Percentiles rank a stretch among this genome's conserved stretches.
phyloP scores from a whole-genome alignment of 768 basidiomycete species.

The Kwoniella pini region DNA sequence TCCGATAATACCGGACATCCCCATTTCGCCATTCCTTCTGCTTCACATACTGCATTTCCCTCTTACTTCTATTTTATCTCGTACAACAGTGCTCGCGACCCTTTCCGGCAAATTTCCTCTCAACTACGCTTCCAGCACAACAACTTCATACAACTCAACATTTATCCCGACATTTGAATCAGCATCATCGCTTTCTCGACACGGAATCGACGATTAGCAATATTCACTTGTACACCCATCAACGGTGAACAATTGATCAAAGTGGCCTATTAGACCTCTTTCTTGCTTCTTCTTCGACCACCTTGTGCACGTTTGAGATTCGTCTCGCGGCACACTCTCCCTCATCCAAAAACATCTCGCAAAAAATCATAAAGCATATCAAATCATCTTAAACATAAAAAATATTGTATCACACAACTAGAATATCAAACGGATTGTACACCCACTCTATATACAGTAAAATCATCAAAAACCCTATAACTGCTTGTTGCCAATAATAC shows the following conservation, averaged over 20 bases:
- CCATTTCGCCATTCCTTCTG: not conserved
- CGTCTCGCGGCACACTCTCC: conserved; percentile 51
- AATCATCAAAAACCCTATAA: not conserved
- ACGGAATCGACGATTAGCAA: not conserved
- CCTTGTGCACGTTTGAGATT: conserved; percentile 54
- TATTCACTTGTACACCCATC: not conserved
- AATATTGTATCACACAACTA: not conserved
- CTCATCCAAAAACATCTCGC: conserved; percentile 4
- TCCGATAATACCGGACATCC: conserved; percentile 2
- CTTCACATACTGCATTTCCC: not conserved
- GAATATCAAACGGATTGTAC: not conserved
- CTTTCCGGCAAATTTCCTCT: conserved; percentile 47
- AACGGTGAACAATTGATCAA: conserved; percentile 10
- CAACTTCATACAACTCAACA: not conserved
- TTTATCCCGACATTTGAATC: no score
- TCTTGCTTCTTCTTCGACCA: conserved; percentile 32
- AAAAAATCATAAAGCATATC: not conserved
- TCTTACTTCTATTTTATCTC: not conserved
- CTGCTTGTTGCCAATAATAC: not conserved
- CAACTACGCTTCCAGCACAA: conserved; percentile 3
- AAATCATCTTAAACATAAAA: not conserved
- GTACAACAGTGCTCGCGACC: conserved; percentile 53
- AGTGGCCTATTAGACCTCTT: conserved; percentile 22
- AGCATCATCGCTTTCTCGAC: no score
- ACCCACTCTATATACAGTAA: not conserved